Conservation (phyloP, 2,329 filamentous ascomycete genomes). For the Colletotrichum noveboracense region DNA sequence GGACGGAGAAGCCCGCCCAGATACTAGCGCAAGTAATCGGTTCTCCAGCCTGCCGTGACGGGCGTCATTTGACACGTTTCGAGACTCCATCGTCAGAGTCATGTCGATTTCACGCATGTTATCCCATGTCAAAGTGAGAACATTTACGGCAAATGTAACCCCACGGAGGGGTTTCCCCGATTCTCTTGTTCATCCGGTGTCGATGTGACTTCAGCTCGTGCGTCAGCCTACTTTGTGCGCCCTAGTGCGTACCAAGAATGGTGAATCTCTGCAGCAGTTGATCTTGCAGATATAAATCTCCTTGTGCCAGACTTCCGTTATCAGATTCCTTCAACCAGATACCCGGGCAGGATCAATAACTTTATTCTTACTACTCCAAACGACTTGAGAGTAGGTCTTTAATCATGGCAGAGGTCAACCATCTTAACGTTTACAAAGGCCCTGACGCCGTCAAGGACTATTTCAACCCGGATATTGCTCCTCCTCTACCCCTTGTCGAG, state of each 20-base stretch:
- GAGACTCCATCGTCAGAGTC: background rate
- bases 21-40: background rate
- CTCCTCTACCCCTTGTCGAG: conserved; percentile 66
- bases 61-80: background rate
- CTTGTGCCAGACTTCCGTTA: background rate
- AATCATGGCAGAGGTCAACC: conserved; percentile 23
- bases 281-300: background rate
- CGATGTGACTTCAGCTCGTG: background rate
- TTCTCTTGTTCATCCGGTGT: background rate
- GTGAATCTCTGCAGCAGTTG: background rate
- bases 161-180: background rate
- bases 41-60: background rate
- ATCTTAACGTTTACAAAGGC: conserved; percentile 62
- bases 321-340: conserved; percentile 16
- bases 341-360: background rate
- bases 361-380: background rate
- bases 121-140: background rate
- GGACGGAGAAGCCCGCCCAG: background rate
- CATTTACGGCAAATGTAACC: background rate
- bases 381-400: background rate
- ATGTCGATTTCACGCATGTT: background rate
- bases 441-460: conserved; percentile 62
- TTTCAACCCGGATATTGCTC: conserved; percentile 62
- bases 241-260: background rate
- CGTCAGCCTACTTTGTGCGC: background rate